Conservation (phyloP, 2,329 filamentous ascomycete genomes). For the Harringtonia aguacate region DNA sequence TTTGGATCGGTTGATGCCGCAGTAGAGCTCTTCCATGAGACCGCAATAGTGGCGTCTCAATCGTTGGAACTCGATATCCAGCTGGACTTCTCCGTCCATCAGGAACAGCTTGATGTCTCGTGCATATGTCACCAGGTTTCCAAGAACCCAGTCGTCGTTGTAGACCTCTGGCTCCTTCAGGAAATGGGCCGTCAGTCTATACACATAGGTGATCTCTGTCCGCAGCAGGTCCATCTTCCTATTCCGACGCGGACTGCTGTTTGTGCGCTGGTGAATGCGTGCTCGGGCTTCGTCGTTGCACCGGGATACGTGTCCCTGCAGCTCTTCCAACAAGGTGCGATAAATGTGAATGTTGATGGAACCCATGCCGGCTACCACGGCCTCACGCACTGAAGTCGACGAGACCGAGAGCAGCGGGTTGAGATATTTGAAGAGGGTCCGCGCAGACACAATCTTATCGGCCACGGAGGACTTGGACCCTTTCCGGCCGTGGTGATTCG, state of each 20-base stretch:
- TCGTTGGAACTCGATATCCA: slow-evolving; percentile 89
- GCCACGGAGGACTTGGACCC: slow-evolving; percentile 22
- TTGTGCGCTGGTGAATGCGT: slow-evolving; percentile 75
- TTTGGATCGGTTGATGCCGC: slow-evolving; percentile 75
- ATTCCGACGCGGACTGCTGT: slow-evolving; percentile 72
- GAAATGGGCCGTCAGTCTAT: slow-evolving; percentile 87
- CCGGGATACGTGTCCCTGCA: slow-evolving; percentile 74
- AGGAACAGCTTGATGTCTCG: slow-evolving; percentile 90
- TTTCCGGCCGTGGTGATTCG: background rate
- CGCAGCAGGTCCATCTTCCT: slow-evolving; percentile 76
- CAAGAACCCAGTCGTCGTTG: slow-evolving; percentile 81
- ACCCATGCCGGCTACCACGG: slow-evolving; percentile 82
- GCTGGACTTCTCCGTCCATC: slow-evolving; percentile 89
- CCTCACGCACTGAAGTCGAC: slow-evolving; percentile 73
- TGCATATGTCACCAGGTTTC: slow-evolving; percentile 78
- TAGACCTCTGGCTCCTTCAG: slow-evolving; percentile 68
- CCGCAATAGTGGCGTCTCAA: slow-evolving; percentile 90
- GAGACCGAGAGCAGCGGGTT: slow-evolving; percentile 77
- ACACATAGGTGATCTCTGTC: slow-evolving; percentile 92
- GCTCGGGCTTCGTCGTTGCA: slow-evolving; percentile 85
- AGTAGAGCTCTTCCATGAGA: slow-evolving; percentile 83
- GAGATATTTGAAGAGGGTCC: slow-evolving; percentile 81
- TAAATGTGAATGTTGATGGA: slow-evolving; percentile 95
- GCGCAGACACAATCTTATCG: slow-evolving; percentile 76
- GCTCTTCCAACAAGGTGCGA: slow-evolving; percentile 75